Evolutionary conservation across 2,329 filamentous ascomycete species (phyloP), one percentile per base, ranked within the genome.

Genomic region (Falciphora oryzae): DNA sequence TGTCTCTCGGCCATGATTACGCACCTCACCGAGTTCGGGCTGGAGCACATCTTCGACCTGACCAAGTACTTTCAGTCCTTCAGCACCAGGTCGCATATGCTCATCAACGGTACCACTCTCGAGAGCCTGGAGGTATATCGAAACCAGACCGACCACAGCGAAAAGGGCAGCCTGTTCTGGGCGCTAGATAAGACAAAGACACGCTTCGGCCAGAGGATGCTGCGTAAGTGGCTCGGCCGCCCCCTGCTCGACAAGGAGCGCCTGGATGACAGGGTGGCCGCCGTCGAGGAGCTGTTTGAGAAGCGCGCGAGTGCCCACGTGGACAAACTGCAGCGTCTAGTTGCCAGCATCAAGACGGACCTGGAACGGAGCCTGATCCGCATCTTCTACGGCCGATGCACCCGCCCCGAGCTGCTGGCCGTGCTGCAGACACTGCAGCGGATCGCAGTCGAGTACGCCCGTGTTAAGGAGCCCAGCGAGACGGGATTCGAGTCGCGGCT

Each of bases 51-150:
- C 63, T 97, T 99, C 70, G 90, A 97, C 71, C 79, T 99, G 58
- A 98, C 95, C 1, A 97, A 96, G 71, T 97, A 98, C 78, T 99
- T 99, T 72, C 90, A 97, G 70, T 92, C 93, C 2, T 99, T 99
- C 77, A 97, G 91, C 70, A 92, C 93, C 10, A 84, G 93, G 53
- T 93, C 94, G 18, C 93, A 98, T 73, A 98, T 99, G 95, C 81
- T 98, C 4, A 81, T 99, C 66, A 97, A 96, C 73, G 95, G 94
- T 59, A 99, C 97, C 64, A 97, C 94, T 0, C 79, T 99, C 53
- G 94, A 92, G 61, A 97, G 92, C 71, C 83, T 99, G 16, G 95
- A 99, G 74, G 92, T 99, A 2, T 99, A 97, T 73, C 90, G 93
- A 66, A 99, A 99, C 69, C 88, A 93, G 71, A 98, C 94, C 0